A percentile compares a stretch with the other conserved stretches of the same genome.
Conservation (phyloP, 2,329 filamentous ascomycete species). For the Trichoderma lentiforme region DNA sequence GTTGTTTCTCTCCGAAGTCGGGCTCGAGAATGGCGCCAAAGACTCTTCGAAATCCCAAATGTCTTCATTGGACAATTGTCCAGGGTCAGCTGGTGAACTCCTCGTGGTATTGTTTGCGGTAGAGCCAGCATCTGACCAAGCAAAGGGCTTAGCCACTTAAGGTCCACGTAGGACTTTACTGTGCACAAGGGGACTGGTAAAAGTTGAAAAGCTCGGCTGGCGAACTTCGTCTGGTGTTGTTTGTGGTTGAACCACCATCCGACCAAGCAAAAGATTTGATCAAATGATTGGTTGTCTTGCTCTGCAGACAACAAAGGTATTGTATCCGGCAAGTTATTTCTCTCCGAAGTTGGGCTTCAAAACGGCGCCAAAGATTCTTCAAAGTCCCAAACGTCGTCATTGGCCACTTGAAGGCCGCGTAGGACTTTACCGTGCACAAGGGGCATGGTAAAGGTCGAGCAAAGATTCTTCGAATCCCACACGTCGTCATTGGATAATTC, state of each 20-base stretch:
- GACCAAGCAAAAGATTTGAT: too few relatives aligned
- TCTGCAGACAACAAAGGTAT: too few relatives aligned
- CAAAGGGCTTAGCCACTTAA: conserved; percentile 17
- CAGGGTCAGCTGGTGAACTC: conserved; percentile 29
- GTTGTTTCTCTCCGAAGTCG: conserved; percentile 22
- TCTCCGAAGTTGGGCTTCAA: conserved; percentile 27
- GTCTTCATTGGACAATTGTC: conserved; percentile 18
- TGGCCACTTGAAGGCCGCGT: neutral
- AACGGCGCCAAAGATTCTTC: conserved; percentile 24
- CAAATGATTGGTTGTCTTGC: too few relatives aligned
- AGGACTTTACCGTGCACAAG: too few relatives aligned
- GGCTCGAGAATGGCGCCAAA: conserved; percentile 29
- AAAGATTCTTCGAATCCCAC: conserved; percentile 23
- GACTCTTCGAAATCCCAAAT: conserved; percentile 27
- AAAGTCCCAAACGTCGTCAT: neutral
- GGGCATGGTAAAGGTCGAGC: too few relatives aligned
- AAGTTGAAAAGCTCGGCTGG: conserved; percentile 18
- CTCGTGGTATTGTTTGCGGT: conserved; percentile 25
- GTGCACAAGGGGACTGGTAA: too few relatives aligned
- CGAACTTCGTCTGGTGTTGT: too few relatives aligned
- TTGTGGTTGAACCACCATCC: too few relatives aligned
- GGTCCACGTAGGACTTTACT: too few relatives aligned
- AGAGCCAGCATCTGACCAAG: conserved; percentile 32
- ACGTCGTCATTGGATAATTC: conserved; percentile 19
- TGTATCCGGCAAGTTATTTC: conserved; percentile 27